Conservation (phyloP, 2,329 filamentous ascomycete species). For the Colletotrichum sp. region DNA sequence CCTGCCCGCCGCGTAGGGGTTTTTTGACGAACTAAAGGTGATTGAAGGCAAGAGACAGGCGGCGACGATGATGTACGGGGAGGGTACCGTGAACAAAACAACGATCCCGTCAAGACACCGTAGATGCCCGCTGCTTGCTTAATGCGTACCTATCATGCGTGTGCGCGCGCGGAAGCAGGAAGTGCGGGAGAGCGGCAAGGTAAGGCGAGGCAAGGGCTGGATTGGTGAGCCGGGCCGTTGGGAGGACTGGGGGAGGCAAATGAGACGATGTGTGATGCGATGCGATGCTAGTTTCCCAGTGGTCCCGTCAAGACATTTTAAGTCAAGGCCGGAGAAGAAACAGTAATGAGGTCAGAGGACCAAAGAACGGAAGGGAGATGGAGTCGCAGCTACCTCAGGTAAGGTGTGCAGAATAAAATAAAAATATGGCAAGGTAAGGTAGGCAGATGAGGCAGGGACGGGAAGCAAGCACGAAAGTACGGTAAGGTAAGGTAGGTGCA, state of each 20-base stretch:
- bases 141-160: not conserved
- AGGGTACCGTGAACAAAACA: not conserved
- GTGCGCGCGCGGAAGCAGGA: not conserved
- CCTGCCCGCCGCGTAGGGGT: conserved; percentile 3
- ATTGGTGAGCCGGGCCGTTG: conserved; percentile 12
- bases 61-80: not conserved
- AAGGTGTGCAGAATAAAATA: not conserved
- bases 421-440: not conserved
- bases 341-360: not conserved
- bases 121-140: not conserved
- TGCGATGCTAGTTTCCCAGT: not conserved
- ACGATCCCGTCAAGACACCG: not conserved
- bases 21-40: not conserved
- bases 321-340: conserved; percentile 19
- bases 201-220: not conserved
- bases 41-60: not conserved
- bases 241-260: not conserved
- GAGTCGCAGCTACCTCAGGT: conserved; percentile 6
- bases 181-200: conserved; percentile 8
- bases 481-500: not conserved
- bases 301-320: conserved; percentile 14
- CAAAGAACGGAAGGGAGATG: conserved; percentile 21
- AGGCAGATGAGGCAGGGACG: not conserved
- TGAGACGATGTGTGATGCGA: not conserved
- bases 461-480: not conserved